Percentiles rank a stretch among this genome's conserved stretches.
These are phyloP conservation scores for Odontarrhena argentea DNA, from an alignment of 345 rosid species.

Conservation along the genomic window DNA sequence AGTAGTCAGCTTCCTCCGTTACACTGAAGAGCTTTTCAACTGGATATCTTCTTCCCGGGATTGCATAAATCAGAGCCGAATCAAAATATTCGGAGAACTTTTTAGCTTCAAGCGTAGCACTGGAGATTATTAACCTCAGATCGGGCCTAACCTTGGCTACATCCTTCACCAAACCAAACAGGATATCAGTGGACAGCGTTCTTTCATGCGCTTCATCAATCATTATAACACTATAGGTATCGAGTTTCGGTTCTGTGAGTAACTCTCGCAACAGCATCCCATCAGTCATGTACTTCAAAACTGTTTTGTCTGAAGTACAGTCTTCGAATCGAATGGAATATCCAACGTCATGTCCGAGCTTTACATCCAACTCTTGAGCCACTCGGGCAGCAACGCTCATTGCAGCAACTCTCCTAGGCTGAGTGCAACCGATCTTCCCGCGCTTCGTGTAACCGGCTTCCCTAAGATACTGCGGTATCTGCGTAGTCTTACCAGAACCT, in stretches of 20 bases:
- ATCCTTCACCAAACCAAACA: slow-evolving; percentile 55
- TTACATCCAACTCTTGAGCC: slow-evolving; percentile 86
- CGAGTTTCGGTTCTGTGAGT: slow-evolving; percentile 81
- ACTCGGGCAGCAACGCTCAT: slow-evolving; percentile 96
- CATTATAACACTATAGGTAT: slow-evolving; percentile 82
- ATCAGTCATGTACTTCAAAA: slow-evolving; percentile 93
- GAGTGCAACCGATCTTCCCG: slow-evolving; percentile 93
- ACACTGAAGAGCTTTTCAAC: slow-evolving; percentile 75
- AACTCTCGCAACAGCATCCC: slow-evolving; percentile 94
- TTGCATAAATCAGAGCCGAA: slow-evolving; percentile 75
- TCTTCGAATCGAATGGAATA: slow-evolving; percentile 95
- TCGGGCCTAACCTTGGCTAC: slow-evolving; percentile 74
- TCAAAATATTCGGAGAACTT: slow-evolving; percentile 94
- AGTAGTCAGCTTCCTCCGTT: slow-evolving; percentile 78
- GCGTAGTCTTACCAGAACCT: slow-evolving; percentile 95
- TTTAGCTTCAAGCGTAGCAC: slow-evolving; percentile 96
- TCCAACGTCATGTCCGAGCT: slow-evolving; percentile 96
- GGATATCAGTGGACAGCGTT: slow-evolving; percentile 81
- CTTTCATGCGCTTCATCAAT: slow-evolving; percentile 98
- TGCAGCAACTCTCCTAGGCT: slow-evolving; percentile 93
- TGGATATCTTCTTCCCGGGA: slow-evolving; percentile 94
- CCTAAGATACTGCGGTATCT: slow-evolving; percentile 87
- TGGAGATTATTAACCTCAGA: slow-evolving; percentile 78
- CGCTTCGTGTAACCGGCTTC: slow-evolving; percentile 85
- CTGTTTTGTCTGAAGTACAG: slow-evolving; percentile 86